Evolutionary conservation across 768 basidiomycete genomes (phyloP).

Genomic region (Calvatia gigantea): DNA sequence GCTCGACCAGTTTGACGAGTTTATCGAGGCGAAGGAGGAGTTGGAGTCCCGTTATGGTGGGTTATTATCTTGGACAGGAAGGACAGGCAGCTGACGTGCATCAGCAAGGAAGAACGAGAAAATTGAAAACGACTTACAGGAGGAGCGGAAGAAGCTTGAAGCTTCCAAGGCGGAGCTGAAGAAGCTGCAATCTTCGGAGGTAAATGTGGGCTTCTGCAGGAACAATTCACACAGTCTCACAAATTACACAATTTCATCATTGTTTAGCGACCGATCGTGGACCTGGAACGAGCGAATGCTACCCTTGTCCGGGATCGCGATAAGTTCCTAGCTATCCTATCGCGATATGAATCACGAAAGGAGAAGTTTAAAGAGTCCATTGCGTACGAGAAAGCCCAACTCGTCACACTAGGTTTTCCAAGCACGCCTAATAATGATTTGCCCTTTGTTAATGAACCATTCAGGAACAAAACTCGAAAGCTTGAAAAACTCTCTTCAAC

Average conservation of each 20-base stretch:
- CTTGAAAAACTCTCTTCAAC: constrained; percentile 60
- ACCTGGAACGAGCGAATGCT: constrained; percentile 59
- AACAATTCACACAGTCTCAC: not conserved
- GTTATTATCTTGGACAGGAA: constrained; percentile 15
- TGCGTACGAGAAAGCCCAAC: constrained; percentile 62
- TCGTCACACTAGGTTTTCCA: constrained; percentile 48
- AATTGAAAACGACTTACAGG: constrained; percentile 61
- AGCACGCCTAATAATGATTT: not conserved
- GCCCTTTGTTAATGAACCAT: not conserved
- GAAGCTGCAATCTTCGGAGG: constrained; percentile 60
- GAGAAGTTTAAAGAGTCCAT: constrained; percentile 67
- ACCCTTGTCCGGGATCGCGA: constrained; percentile 69
- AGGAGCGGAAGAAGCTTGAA: constrained; percentile 43
- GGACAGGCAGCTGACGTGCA: constrained; percentile 8
- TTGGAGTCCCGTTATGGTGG: constrained; percentile 78
- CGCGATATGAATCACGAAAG: constrained; percentile 66
- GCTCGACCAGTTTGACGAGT: constrained; percentile 64
- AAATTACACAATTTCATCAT: constrained; percentile 1
- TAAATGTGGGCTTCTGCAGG: constrained; percentile 23
- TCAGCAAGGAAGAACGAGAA: constrained; percentile 70
- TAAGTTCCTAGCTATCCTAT: constrained; percentile 74
- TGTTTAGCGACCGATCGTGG: constrained; percentile 55
- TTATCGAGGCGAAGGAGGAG: constrained; percentile 63
- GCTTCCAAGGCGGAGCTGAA: constrained; percentile 50
- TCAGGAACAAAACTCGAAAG: constrained; percentile 61